Base-by-base conservation (phyloP, 2,329 filamentous ascomycete species). In the Cladosporium sp. region DNA sequence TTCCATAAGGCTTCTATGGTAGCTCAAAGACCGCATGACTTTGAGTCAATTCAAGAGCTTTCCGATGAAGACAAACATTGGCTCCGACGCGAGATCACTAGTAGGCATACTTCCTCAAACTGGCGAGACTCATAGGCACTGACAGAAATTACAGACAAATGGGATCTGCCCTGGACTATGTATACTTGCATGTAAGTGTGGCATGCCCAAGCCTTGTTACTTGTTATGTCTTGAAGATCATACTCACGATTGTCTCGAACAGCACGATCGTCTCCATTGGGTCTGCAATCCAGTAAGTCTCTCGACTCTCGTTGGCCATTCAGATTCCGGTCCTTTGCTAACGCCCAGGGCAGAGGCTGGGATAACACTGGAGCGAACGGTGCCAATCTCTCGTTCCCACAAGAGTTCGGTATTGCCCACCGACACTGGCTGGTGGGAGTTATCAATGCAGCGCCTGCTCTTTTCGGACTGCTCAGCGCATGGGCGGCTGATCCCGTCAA, bases 401-500 rank as follows among this genome's bases (percentile, higher is more conserved):
- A 74, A 36, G 68, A 69, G n/a, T 69, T 74, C 32, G 69, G 70
- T 32, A 72, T 73, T 73, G 36, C 51, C 26, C 49, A 64, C 18
- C n/a, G 61, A 18, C 61, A 38, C 26, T 64, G 61, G 61, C 61
- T 64, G 3, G 41, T 64, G 5, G 61, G 61, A 10, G n/a, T 55
- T 8, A 21, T 64, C 14, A 64, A 64, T 21, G 51, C 51, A 32
- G 24, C 61, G 2, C 61, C 61, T 21, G 36, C 51, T 24, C 36
- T 64, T 5, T 64, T 57, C 26, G 61, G 61, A 14, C 32, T 64
- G 4, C 30, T 44, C 15, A 58, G 51, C 12, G 61, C 61, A 30
- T 85, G 83, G 89, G 77, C 89, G 15, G 88, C 88, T 0, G 89
- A 74, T 52, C 74, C 75, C 1, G 44, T 76, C 49, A 76, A 76